Evolutionary conservation across 306 rosid genomes (phyloP).

Genomic region (Trifolium subterraneum): DNA sequence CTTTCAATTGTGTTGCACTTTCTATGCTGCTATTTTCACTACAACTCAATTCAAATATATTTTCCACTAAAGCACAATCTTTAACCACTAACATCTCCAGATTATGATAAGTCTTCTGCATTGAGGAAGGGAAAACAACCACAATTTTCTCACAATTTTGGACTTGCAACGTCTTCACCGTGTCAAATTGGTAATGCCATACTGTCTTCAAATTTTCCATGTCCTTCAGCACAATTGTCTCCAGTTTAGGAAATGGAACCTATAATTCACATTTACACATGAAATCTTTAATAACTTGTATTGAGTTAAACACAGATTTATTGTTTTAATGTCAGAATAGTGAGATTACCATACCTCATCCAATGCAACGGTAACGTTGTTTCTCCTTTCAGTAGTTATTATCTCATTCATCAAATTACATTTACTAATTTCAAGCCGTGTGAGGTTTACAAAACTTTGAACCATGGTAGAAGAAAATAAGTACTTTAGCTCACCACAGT

Average conservation of each 20-base stretch:
- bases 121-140: slow-evolving; percentile 2
- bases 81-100: not conserved
- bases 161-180: not conserved
- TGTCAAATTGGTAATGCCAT: slow-evolving; percentile 10
- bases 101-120: not conserved
- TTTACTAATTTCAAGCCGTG: not conserved
- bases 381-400: not conserved
- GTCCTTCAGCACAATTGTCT: slow-evolving; percentile 2
- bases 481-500: not conserved
- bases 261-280: not conserved
- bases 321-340: not conserved
- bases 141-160: slow-evolving; percentile 11
- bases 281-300: not conserved
- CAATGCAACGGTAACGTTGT: not conserved
- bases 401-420: slow-evolving; percentile 4
- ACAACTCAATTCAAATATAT: slow-evolving; percentile 9
- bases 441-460: not conserved
- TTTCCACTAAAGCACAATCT: slow-evolving; percentile 2
- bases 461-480: not conserved
- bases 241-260: slow-evolving; percentile 9
- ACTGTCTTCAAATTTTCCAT: not conserved
- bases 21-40: not conserved
- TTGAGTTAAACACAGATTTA: not conserved
- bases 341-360: not conserved
- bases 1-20: not conserved